Percentiles rank a stretch among this genome's conserved stretches.
phyloP scores from a whole-genome alignment of 2,329 filamentous ascomycete genomes.

The Nigrospora oryzae region DNA sequence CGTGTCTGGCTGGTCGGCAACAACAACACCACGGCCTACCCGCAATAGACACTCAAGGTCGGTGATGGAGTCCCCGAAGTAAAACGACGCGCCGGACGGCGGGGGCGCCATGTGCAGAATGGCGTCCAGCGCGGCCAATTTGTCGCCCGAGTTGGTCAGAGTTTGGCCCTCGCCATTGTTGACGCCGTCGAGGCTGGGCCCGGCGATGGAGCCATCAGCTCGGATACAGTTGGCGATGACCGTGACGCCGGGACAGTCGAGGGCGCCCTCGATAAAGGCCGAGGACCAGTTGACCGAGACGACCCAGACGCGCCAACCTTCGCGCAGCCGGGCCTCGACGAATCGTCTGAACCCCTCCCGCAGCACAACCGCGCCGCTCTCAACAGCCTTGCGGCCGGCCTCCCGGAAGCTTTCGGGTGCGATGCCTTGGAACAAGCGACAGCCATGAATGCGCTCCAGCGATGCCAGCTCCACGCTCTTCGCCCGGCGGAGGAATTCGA shows the following conservation, averaged over 20 bases:
- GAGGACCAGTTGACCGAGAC: constrained; percentile 45
- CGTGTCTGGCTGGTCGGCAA: constrained; percentile 28
- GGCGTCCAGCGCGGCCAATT: constrained; percentile 30
- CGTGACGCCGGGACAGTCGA: constrained; percentile 21
- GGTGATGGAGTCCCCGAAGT: constrained; percentile 50
- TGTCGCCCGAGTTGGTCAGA: constrained; percentile 35
- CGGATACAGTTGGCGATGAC: constrained; percentile 36
- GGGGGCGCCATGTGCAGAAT: constrained; percentile 13
- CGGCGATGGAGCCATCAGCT: constrained; percentile 28
- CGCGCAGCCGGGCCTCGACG: constrained; percentile 7
- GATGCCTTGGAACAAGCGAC: constrained; percentile 36
- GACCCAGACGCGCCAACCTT: constrained; percentile 30
- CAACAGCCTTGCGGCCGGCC: constrained; percentile 28
- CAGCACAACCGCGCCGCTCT: constrained; percentile 22
- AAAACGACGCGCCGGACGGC: constrained; percentile 25
- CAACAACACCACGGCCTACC: constrained; percentile 32
- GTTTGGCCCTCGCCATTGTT: constrained; percentile 13
- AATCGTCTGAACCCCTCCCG: constrained; percentile 30
- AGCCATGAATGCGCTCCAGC: constrained; percentile 30
- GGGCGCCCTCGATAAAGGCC: constrained; percentile 36
- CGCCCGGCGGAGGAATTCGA: constrained; percentile 32
- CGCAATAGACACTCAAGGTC: constrained; percentile 45
- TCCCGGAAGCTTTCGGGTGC: constrained; percentile 18
- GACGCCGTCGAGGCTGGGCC: constrained; percentile 24
- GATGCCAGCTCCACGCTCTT: constrained; percentile 36